Base-by-base conservation (phyloP, 192 early-diverging fungal species). In the Podila minutissima region DNA sequence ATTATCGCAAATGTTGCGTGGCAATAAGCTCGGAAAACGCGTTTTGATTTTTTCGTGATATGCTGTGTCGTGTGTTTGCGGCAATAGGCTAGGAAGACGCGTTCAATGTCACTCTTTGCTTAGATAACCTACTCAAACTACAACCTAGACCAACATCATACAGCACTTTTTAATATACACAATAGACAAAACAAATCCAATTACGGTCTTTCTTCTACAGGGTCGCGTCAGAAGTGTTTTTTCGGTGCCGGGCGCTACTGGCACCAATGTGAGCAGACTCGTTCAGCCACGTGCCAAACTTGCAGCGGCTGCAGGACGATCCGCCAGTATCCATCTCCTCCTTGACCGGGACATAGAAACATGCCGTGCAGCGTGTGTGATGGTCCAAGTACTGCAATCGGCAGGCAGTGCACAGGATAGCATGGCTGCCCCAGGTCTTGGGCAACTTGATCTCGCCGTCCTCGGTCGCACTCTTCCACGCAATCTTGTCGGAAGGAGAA, bases 291-390 rank as follows among this genome's bases (percentile, higher is more conserved):
- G 75, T 77, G 9, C 75, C 75, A 55, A 68, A 67, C 50, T 71
- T 77, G 28, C 75, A 77, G 51, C 75, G 75, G 51, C 68, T 66
- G 37, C 75, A 77, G 8, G 64, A 71, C 4, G 63, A 26, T 20
- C 73, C 66, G 13, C 65, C 60, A 6, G 69, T 50, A 9, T 24
- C 33, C 75, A 77, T 71, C 59, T 77, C 75, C 22, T 70, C 69
- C 64, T 62, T 65, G 1, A 69, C 67, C 20, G 75, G 75, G 19
- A 77, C 75, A 28, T 77, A 77, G 24, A 77, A 77, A 33, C 75
- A 77, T 0, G 75, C 75, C 2, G 75, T 77, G 41, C 75, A 77
- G 55, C 75, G 48, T n/a, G 31, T 70, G 35, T 77, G 75, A 20
- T 77, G 75, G 4, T 71, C 69, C 24, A 77, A 37, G 22, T 77